A percentile compares a stretch with the other conserved stretches of the same genome.
These are phyloP conservation scores for Ailanthus altissimus DNA, from an alignment of 345 rosid genomes.

Conservation along the genomic window DNA sequence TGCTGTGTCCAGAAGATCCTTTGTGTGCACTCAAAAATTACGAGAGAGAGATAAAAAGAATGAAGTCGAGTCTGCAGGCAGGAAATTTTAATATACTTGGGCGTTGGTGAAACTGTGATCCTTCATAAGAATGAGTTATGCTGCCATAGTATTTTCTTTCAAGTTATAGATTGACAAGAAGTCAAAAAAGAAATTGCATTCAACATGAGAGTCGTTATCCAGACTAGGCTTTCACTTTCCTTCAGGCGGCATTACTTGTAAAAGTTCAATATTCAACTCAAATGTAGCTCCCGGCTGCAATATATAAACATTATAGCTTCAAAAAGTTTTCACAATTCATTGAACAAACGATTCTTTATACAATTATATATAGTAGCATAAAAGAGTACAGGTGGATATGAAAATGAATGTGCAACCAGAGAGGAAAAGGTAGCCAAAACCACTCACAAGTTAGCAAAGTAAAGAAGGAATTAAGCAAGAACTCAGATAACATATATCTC, in stretches of 20 bases:
- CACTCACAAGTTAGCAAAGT: no score
- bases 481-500: no score
- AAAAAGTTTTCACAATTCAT: not conserved
- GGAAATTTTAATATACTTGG: not conserved
- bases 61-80: not conserved
- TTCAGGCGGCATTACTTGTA: constrained; percentile 53
- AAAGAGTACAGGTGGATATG: no score
- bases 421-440: no score
- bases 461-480: no score
- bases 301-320: not conserved
- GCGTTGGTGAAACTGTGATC: not conserved
- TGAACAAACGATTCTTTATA: no score
- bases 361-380: no score
- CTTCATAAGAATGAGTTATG: not conserved
- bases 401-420: no score
- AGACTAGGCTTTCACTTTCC: constrained; percentile 29
- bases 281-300: constrained; percentile 81
- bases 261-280: constrained; percentile 82
- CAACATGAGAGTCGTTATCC: not conserved
- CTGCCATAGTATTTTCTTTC: not conserved
- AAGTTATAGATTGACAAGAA: not conserved
- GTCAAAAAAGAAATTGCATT: not conserved
- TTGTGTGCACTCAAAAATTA: not conserved
- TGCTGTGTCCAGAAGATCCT: no score
- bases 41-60: not conserved